Base-by-base conservation (phyloP, 768 basidiomycete genomes). In the Phlebiopsis gigantea region DNA sequence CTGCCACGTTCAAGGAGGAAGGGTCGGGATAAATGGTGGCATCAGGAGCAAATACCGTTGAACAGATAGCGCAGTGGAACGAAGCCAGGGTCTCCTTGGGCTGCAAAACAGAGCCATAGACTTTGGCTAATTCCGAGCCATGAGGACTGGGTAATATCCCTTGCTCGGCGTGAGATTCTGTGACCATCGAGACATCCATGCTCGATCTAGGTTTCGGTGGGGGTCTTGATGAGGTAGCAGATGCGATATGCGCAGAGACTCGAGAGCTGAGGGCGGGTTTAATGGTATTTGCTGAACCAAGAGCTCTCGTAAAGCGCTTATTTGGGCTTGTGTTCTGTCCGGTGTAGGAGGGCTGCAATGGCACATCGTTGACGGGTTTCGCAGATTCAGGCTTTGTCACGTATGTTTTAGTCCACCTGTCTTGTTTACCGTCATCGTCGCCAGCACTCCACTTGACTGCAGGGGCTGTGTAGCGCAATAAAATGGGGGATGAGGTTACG, bases 1-100 rank as follows among this genome's bases (percentile, higher is more conserved):
- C 59, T 19, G 63, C n/a, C 62, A 65, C 47, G 66, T 66, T 55
- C 12, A 63, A 54, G 66, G 63, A 55, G 43, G 68, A 54, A 39
- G 86, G 87, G 63, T 91, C 85, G 1, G 91, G 91, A 65, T 90
- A 93, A 58, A 93, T 90, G 28, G 91, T 93, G 21, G 87, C 82
- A 67, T 93, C 90, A 2, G 90, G 90, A 31, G 83, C 80, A 65
- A 93, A 93, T 9, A 77, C 73, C 0, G 76, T 69, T 15, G 75
- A 72, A 66, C 91, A 93, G 12, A 82, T 67, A 30, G 79, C 79
- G 66, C 91, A 93, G 2, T 81, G 80, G 63, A 86, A 85, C 25
- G 83, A 79, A 8, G 78, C 68, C n/a, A 92, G 76, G 5, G 85
- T 79, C 64, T 88, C 88, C 61, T 84, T 84, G 22, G 88, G 82